Base-by-base conservation (phyloP, 1,284 basidiomycete genomes). In the Sanghuangporus weigelae region DNA sequence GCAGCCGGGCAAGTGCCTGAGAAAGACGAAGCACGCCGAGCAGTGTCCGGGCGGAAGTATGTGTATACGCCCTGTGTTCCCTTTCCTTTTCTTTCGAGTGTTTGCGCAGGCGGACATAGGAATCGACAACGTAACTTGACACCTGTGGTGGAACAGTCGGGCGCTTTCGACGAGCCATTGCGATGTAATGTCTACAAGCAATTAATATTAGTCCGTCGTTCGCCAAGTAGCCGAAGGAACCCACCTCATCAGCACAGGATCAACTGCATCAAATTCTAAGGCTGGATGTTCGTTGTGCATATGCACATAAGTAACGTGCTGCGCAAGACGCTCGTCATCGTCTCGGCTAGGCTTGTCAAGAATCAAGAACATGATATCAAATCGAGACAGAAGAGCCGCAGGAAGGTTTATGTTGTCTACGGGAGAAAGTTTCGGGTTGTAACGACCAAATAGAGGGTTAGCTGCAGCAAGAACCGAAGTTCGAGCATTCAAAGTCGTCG, bases 391-490 rank as follows among this genome's bases (percentile, higher is more conserved):
- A 39, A 99, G 81, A 1, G 97, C 97, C 0, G 97, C 97, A 11
- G 97, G 97, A 55, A 99, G 81, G 75, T 99, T 99, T 83, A 99
- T 99, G 74, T 99, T 99, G 74, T 99, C 97, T 3, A 98, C 96
- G 0, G 97, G 97, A 3, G 95, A 97, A 16, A 98, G 84, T 74
- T 96, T 96, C 16, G 95, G 89, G 76, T 99, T 99, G 81, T 99
- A 99, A 21, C 97, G 90, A 14, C 97, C 97, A 72, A 97, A 99
- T 0, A 99, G 81, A 49, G 97, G 97, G 76, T 99, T 99, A 50
- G 97, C 97, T 7, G 97, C 97, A 0, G 97, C 97, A 10, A 99
- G 87, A 71, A 99, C 95, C 8, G 97, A 98, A 0, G 96, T 98
- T 46, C 97, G 88, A n/a, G 97, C 97, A 72, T 99, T 99, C 44